These are phyloP conservation scores for Ascoidea rubescens DNA, from an alignment of 805 yeast genomes.

Conservation along the genomic window DNA sequence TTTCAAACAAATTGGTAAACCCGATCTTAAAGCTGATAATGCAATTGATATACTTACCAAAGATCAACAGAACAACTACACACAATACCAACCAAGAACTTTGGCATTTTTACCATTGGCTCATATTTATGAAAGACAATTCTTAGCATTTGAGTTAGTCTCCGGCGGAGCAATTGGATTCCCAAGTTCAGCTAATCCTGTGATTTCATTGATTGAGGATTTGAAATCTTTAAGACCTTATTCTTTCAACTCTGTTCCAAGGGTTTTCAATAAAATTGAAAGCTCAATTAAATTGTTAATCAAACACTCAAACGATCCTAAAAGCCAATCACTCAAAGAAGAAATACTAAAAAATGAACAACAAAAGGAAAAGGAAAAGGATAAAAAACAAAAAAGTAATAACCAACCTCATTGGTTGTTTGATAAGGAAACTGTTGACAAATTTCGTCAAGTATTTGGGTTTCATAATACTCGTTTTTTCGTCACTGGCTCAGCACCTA, in stretches of 20 bases:
- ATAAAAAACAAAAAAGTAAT: conserved; percentile 15
- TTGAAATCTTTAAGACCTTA: conserved; percentile 31
- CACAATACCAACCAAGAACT: conserved; percentile 15
- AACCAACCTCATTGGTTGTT: conserved; percentile 20
- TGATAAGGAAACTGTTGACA: conserved; percentile 20
- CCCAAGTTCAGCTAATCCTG: conserved; percentile 30
- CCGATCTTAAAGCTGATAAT: conserved; percentile 10
- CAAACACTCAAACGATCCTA: conserved; percentile 14
- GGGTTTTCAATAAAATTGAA: conserved; percentile 38
- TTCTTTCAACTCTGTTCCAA: conserved; percentile 36
- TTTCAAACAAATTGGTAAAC: conserved; percentile 16
- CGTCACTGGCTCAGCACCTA: conserved; percentile 45
- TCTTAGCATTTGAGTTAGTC: conserved; percentile 23
- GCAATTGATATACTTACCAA: conserved; percentile 11
- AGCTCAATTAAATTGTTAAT: conserved; percentile 1
- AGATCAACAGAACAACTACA: conserved; percentile 7
- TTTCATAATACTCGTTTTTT: conserved; percentile 21
- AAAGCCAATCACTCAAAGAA: conserved; percentile 19
- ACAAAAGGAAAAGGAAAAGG: conserved; percentile 1
- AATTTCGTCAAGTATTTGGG: conserved; percentile 23
- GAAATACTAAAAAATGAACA: neutral
- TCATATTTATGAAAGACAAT: conserved; percentile 42
- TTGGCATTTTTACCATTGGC: conserved; percentile 38
- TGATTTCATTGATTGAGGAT: conserved; percentile 32
- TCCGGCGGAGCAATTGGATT: conserved; percentile 32